Conservation (phyloP, 169 alveolate species). For the Gregarina niphandrodes region DNA sequence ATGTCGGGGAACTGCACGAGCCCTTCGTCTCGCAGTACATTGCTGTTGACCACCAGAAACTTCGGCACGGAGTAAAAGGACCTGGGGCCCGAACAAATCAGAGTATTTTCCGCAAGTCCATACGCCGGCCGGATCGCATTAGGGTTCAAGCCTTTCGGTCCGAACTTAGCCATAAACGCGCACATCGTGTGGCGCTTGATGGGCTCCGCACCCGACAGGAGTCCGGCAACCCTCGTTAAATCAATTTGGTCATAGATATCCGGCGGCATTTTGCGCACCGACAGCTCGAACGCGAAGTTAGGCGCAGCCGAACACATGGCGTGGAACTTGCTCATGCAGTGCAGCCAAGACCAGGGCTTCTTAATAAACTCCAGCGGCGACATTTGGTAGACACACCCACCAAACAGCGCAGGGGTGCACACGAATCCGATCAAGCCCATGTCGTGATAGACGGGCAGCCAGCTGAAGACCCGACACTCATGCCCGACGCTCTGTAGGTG, state of each 20-base stretch:
- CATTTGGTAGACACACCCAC: conserved; percentile 11
- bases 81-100: conserved; percentile 17
- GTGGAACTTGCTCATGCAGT: conserved; percentile 6
- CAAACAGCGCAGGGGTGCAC: conserved; percentile 16
- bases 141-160: conserved; percentile 19
- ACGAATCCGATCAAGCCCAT: conserved; percentile 32
- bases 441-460: conserved; percentile 40
- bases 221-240: conserved; percentile 12
- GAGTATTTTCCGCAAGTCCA: conserved; percentile 33
- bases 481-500: conserved; percentile 14
- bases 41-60: not conserved
- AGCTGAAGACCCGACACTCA: conserved; percentile 21
- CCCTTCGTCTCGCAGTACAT: not conserved
- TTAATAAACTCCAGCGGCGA: conserved; percentile 20
- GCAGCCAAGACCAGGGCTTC: conserved; percentile 15
- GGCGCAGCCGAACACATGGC: conserved; percentile 22
- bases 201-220: conserved; percentile 21
- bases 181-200: conserved; percentile 8
- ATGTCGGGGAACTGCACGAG: too few species aligned
- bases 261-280: conserved; percentile 8
- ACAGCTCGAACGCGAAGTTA: conserved; percentile 20
- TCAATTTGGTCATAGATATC: conserved; percentile 2
- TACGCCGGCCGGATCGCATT: conserved; percentile 24
- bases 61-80: not conserved
- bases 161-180: conserved; percentile 8